Conservation (phyloP, 1,284 basidiomycete genomes). For the Moesziomyces parantarcticus region DNA sequence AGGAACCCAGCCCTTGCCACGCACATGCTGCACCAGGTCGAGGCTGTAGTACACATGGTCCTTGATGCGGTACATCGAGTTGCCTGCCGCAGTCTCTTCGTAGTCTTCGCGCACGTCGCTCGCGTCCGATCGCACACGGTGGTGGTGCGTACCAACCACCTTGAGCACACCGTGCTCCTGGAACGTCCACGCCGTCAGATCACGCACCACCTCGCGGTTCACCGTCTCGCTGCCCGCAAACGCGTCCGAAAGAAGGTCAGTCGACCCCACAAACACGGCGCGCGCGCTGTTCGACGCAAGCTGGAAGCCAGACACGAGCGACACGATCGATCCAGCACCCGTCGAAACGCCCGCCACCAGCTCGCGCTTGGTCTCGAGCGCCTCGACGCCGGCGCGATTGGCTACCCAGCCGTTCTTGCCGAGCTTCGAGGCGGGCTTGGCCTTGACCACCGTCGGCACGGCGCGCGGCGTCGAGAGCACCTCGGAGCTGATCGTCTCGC, state of each 20-base stretch:
- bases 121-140: constrained; percentile 73
- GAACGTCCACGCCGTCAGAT: constrained; percentile 89
- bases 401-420: constrained; percentile 46
- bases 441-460: constrained; percentile 33
- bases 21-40: constrained; percentile 75
- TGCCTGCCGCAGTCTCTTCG: constrained; percentile 69
- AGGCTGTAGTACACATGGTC: constrained; percentile 80
- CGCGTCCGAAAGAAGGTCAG: constrained; percentile 77
- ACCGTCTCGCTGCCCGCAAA: constrained; percentile 67
- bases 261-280: constrained; percentile 82
- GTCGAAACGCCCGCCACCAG: constrained; percentile 47
- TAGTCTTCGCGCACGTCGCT: constrained; percentile 59
- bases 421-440: constrained; percentile 20
- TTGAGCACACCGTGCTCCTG: constrained; percentile 85
- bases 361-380: constrained; percentile 35
- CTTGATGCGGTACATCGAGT: constrained; percentile 84
- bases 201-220: constrained; percentile 79
- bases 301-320: constrained; percentile 88
- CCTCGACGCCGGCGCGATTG: constrained; percentile 33
- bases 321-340: constrained; percentile 60
- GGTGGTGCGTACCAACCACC: constrained; percentile 79
- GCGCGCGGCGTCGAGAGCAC: constrained; percentile 37
- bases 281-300: constrained; percentile 78
- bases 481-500: constrained; percentile 19
- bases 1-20: constrained; percentile 77